A percentile compares a stretch with the other conserved stretches of the same genome.
Conservation (phyloP, 352 stramenopile genomes). For the Stephanocyclus meneghinianus region DNA sequence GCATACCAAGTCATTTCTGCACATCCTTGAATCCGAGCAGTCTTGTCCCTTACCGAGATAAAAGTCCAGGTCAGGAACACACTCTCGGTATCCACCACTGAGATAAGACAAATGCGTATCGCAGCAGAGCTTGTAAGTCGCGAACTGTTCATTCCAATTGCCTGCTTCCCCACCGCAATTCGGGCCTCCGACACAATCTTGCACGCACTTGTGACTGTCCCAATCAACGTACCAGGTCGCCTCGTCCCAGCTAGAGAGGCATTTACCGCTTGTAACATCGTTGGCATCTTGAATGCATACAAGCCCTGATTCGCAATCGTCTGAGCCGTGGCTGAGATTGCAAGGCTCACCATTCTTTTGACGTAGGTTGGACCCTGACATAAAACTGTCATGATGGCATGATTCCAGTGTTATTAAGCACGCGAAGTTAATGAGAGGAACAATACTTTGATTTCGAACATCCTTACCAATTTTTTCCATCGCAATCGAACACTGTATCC, state of each 20-base stretch:
- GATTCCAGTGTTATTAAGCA: neutral
- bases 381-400: neutral
- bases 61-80: constrained; percentile 11
- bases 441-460: neutral
- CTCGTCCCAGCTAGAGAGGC: neutral
- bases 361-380: constrained; percentile 15
- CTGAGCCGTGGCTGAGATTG: constrained; percentile 3
- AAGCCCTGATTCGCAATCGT: constrained; percentile 13
- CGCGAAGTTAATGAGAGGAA: neutral
- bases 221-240: constrained; percentile 14
- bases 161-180: neutral
- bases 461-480: constrained; percentile 19
- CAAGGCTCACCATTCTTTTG: neutral
- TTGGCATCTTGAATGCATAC: constrained; percentile 10
- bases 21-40: neutral
- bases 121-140: constrained; percentile 5
- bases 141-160: neutral
- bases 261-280: neutral
- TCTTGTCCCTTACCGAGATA: neutral
- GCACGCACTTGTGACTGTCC: constrained; percentile 4
- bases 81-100: neutral
- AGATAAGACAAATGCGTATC: neutral
- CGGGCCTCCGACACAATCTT: neutral
- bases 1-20: too few species aligned
- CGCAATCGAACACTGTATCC: constrained; percentile 2